Evolutionary conservation across 2,329 filamentous ascomycete species (phyloP).

Genomic region (Hypoxylon sp.): DNA sequence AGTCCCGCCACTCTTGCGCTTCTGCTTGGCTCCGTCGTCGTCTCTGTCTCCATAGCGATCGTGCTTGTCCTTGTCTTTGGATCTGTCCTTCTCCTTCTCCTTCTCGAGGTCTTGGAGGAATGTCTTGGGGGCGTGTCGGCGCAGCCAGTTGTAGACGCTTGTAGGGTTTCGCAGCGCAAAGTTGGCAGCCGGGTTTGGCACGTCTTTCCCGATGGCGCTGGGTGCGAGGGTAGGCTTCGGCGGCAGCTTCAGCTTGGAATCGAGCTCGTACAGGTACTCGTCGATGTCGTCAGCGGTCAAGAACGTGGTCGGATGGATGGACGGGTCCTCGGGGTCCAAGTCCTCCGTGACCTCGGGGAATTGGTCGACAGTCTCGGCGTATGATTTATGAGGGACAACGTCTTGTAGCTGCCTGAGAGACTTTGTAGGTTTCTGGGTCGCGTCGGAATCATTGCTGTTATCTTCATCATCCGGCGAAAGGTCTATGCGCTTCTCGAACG

Average conservation of each 20-base stretch:
- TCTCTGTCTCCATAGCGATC: slow-evolving; percentile 49
- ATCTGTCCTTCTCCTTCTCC: slow-evolving; percentile 51
- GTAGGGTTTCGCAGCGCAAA: slow-evolving; percentile 78
- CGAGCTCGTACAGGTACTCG: slow-evolving; percentile 74
- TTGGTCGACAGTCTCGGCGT: slow-evolving; percentile 65
- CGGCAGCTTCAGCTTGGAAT: slow-evolving; percentile 58
- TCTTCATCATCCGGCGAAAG: slow-evolving; percentile 60
- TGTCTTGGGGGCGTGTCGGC: slow-evolving; percentile 82
- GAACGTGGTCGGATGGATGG: slow-evolving; percentile 68
- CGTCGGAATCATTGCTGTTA: slow-evolving; percentile 53
- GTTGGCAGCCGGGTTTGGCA: slow-evolving; percentile 50
- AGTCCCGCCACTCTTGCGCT: slow-evolving; percentile 43
- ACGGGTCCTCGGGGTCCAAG: slow-evolving; percentile 58
- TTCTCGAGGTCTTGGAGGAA: slow-evolving; percentile 80
- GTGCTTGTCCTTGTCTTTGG: slow-evolving; percentile 51
- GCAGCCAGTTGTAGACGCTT: slow-evolving; percentile 95
- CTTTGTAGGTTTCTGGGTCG: slow-evolving; percentile 52
- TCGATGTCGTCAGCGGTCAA: slow-evolving; percentile 75
- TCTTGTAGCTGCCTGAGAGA: slow-evolving; percentile 59
- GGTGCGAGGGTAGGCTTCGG: slow-evolving; percentile 61
- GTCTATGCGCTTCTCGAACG: slow-evolving; percentile 77
- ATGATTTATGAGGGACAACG: slow-evolving; percentile 61
- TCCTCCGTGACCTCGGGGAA: slow-evolving; percentile 65
- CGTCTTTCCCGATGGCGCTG: slow-evolving; percentile 49
- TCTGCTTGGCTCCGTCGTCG: slow-evolving; percentile 46